Base-by-base conservation (phyloP, 2,329 filamentous ascomycete genomes). In the Bipolaris cookei region DNA sequence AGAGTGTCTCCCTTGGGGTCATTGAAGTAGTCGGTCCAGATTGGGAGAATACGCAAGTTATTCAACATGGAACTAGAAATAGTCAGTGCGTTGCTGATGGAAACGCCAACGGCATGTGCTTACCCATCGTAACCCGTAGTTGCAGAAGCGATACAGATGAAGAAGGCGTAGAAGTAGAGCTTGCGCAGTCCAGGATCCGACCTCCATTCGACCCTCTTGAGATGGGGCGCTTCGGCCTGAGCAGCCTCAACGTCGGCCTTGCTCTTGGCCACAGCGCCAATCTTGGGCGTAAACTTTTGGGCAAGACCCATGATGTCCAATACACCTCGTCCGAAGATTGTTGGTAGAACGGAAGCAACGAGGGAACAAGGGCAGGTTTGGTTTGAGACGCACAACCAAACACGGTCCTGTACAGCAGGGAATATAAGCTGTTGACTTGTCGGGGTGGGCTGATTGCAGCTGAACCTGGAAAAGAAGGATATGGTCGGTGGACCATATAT, bases 41-140 rank as follows among this genome's bases (percentile, higher is more conserved):
- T 57, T 20, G 75, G 65, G 35, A 80, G 66, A 51, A 78, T 78
- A 56, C 78, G 79, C 4, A 78, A 71, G 50, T 78, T 78, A 62
- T 80, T 80, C 51, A 80, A 66, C 72, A 79, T 77, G 64, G 68
- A 79, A 68, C 69, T 81, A 69, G 20, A 32, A 14, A 41, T 13
- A 16, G 44, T 64, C 43, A 62, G 34, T 30, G 16, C 13, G 28
- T 13, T 3, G n/a, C 21, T 14, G 53, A 32, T 5, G 38, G 14
- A 21, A 23, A 42, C 14, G 34, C 7, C 6, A 10, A 6, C 4
- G 16, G 14, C 5, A 28, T 32, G 23, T 32, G 53, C 78, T 58
- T 75, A 84, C 82, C 81, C 81, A 80, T 84, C 81, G 71, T 84
- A 84, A 66, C 82, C 81, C 35, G 83, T 85, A 34, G 83, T 85